These are phyloP conservation scores for Scheffersomyces quercinus DNA, from an alignment of 1,139 yeast genomes.

Conservation along the genomic window DNA sequence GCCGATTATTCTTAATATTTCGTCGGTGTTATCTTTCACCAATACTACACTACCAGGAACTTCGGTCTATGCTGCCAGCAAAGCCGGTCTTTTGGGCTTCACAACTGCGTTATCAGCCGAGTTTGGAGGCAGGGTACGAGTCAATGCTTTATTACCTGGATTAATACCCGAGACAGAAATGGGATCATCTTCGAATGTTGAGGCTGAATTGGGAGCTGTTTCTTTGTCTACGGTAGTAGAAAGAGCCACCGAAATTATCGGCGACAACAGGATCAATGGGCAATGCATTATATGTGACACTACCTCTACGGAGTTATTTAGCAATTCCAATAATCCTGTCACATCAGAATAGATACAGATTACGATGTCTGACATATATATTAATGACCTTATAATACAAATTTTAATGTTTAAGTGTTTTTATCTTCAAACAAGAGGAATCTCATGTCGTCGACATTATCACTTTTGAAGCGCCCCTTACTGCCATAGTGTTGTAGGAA, in stretches of 20 bases:
- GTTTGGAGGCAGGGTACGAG: slow-evolving; percentile 51
- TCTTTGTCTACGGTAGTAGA: slow-evolving; percentile 26
- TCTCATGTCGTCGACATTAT: too few species aligned
- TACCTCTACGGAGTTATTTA: not conserved
- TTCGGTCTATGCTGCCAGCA: slow-evolving; percentile 74
- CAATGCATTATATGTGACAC: slow-evolving; percentile 31
- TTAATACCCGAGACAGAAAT: slow-evolving; percentile 73
- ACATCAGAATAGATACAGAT: too few species aligned
- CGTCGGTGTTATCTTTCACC: slow-evolving; percentile 64
- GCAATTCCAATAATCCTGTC: too few species aligned
- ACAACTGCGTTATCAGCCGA: slow-evolving; percentile 67
- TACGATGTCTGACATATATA: too few species aligned
- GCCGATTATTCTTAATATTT: slow-evolving; percentile 57
- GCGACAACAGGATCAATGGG: slow-evolving; percentile 39
- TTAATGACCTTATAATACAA: too few species aligned
- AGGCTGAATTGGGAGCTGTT: slow-evolving; percentile 18
- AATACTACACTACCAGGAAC: slow-evolving; percentile 58
- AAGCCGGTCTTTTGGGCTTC: slow-evolving; percentile 75
- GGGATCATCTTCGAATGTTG: slow-evolving; percentile 40
- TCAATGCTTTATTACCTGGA: slow-evolving; percentile 74
- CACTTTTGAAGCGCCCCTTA: too few species aligned
- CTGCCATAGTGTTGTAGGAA: slow-evolving; percentile 10
- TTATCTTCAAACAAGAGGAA: too few species aligned
- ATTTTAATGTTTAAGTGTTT: too few species aligned
- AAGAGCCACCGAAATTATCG: slow-evolving; percentile 29